Evolutionary conservation across 805 yeast genomes (phyloP).

Genomic region (Kluyveromyces lactis): DNA sequence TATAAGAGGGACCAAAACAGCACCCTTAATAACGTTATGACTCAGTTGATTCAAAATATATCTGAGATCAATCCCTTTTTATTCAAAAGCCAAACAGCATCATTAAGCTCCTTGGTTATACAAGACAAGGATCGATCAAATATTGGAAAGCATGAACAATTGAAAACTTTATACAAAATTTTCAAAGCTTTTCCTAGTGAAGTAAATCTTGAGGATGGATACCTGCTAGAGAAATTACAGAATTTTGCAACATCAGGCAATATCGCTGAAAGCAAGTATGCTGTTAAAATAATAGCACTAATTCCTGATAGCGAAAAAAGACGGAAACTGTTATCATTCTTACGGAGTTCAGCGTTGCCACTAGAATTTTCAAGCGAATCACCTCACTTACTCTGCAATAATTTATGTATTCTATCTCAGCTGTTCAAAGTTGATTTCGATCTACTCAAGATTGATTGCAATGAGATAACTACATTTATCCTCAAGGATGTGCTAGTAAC

Average conservation of each 20-base stretch:
- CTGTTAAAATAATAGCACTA: slow-evolving; percentile 50
- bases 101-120: slow-evolving; percentile 29
- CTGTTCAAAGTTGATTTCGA: slow-evolving; percentile 42
- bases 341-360: neutral
- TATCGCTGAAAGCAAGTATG: slow-evolving; percentile 55
- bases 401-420: slow-evolving; percentile 44
- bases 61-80: slow-evolving; percentile 56
- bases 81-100: slow-evolving; percentile 49
- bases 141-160: slow-evolving; percentile 29
- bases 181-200: slow-evolving; percentile 42
- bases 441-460: slow-evolving; percentile 43
- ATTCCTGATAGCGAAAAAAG: slow-evolving; percentile 35
- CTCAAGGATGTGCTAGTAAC: slow-evolving; percentile 54
- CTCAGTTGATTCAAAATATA: slow-evolving; percentile 49
- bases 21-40: slow-evolving; percentile 22
- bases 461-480: slow-evolving; percentile 50
- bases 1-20: slow-evolving; percentile 19
- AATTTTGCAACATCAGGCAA: slow-evolving; percentile 43
- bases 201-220: slow-evolving; percentile 34
- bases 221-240: slow-evolving; percentile 38
- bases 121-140: slow-evolving; percentile 12
- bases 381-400: slow-evolving; percentile 42
- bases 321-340: slow-evolving; percentile 14
- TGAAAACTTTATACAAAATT: slow-evolving; percentile 56
- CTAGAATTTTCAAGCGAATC: slow-evolving; percentile 26